Evolutionary conservation across 2,329 filamentous ascomycete species (phyloP), one percentile per base, ranked within the genome.

Genomic region (Botrytis sinoallii): DNA sequence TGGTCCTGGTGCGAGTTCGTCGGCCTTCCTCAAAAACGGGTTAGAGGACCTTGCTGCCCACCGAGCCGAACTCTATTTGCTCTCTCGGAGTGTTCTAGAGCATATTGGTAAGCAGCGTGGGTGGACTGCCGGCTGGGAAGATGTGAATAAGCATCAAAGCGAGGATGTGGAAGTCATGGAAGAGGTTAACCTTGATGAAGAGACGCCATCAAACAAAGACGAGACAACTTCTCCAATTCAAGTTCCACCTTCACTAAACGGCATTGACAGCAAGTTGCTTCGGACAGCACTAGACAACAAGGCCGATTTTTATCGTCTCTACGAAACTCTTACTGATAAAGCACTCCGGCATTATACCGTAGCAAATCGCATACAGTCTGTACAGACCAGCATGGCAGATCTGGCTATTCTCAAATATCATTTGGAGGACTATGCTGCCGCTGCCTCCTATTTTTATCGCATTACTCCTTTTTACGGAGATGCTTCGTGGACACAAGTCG

Each of bases 321-420:
- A 91, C 78, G 90, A 95, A 80, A 90, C 89, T 16, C 85, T 98
- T n/a, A 97, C 93, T 12, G 92, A 96, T 78, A 91, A 93, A 75
- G 91, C 95, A 4, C 88, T 97, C 73, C 92, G 92, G 2, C 93
- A 97, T 80, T 97, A 93, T 81, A 90, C 90, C 22, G 89, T 94
- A 7, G 94, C 95, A 7, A 92, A 91, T 72, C 92, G 95, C 76
- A 86, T 86, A 0, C 92, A 97, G 78, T 93, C 93, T 12, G 91
- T 92, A 0, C 91, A 97, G 77, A 88, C 90, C 32, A 90, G 91
- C 75, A 89, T 95, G 81, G 92, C 93, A 16, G 96, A 99, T 82
- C 87, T 98, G 64, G 96, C 94, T 1, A 88, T 96, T 8, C 85
- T 98, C 69, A 95, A 95, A 79, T 96, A 91, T 77, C 89, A 92